Evolutionary conservation across 371 early-diverging fungal species (phyloP).

Genomic region (Zychaea mexicana): DNA sequence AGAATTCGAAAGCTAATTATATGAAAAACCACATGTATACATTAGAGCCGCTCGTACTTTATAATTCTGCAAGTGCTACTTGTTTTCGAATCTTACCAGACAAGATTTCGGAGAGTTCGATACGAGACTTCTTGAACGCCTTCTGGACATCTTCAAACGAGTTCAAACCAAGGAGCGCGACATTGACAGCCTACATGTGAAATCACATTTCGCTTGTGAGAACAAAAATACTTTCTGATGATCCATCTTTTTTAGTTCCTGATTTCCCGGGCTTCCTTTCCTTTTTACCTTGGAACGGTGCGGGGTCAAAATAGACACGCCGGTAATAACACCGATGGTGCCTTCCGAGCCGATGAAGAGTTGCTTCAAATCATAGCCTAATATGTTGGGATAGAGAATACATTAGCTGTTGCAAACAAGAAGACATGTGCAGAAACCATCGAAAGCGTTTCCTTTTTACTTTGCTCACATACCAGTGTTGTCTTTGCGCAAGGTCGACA

Average conservation of each 20-base stretch:
- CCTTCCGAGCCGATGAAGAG: conserved; percentile 95
- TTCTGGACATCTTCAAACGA: conserved; percentile 79
- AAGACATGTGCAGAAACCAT: not conserved
- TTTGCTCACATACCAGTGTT: conserved; percentile 55
- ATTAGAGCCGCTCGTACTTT: not conserved
- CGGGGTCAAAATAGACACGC: conserved; percentile 76
- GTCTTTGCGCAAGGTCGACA: conserved; percentile 79
- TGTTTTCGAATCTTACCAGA: too few relatives aligned
- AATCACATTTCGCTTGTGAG: too few relatives aligned
- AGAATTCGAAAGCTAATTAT: conserved; percentile 91
- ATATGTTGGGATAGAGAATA: not conserved
- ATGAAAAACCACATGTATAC: not conserved
- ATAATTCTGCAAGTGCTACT: too few relatives aligned
- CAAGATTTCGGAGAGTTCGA: conserved; percentile 89
- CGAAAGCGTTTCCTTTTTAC: not conserved
- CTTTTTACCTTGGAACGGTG: conserved; percentile 31
- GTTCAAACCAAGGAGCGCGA: conserved; percentile 80
- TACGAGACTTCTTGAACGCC: conserved; percentile 76
- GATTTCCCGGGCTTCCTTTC: too few relatives aligned
- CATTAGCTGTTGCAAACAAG: not conserved
- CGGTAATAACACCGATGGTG: conserved; percentile 89
- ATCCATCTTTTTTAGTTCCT: not conserved
- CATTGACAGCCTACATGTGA: conserved; percentile 72
- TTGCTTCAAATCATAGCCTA: conserved; percentile 91
- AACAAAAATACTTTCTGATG: too few relatives aligned